Evolutionary conservation across 2,329 filamentous ascomycete species (phyloP).

Genomic region (Parascedosporium putredinis): DNA sequence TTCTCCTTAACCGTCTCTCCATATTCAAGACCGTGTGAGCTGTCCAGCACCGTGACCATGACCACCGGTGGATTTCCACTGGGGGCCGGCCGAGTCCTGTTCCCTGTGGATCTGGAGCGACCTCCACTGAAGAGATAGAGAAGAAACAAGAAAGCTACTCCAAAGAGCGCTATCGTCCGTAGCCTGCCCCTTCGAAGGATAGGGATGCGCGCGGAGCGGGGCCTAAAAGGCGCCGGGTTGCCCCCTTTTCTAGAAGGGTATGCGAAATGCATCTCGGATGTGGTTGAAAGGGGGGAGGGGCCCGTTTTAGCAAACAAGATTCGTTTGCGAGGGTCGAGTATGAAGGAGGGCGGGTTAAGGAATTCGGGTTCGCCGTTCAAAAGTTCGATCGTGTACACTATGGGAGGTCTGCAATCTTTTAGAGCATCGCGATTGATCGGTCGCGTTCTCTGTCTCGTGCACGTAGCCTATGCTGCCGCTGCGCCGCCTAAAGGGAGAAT

Average conservation of each 20-base stretch:
- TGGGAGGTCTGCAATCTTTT: neutral
- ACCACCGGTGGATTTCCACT: slow-evolving; percentile 56
- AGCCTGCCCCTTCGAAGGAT: slow-evolving; percentile 51
- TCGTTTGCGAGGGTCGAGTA: too few relatives aligned
- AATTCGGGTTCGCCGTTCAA: too few relatives aligned
- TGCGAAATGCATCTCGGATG: slow-evolving; percentile 71
- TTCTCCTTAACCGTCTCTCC: slow-evolving; percentile 69
- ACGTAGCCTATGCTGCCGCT: neutral
- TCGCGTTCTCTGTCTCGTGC: too few relatives aligned
- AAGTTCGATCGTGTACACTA: too few relatives aligned
- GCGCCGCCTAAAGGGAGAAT: neutral
- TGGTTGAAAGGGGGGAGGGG: neutral
- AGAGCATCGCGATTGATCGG: too few relatives aligned
- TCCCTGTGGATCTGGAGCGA: neutral
- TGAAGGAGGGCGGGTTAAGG: too few relatives aligned
- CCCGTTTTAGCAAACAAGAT: neutral
- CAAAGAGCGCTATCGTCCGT: slow-evolving; percentile 45
- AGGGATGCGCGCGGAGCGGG: slow-evolving; percentile 44
- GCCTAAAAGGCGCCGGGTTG: slow-evolving; percentile 60
- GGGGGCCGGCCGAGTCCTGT: slow-evolving; percentile 23
- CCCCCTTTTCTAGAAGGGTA: slow-evolving; percentile 79
- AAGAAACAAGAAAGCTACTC: slow-evolving; percentile 43
- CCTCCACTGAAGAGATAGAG: slow-evolving; percentile 48
- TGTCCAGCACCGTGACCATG: slow-evolving; percentile 74
- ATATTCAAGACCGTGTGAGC: slow-evolving; percentile 43